Base-by-base conservation (phyloP, 129 eudicot species). In the Gnaphalium uliginosum region DNA sequence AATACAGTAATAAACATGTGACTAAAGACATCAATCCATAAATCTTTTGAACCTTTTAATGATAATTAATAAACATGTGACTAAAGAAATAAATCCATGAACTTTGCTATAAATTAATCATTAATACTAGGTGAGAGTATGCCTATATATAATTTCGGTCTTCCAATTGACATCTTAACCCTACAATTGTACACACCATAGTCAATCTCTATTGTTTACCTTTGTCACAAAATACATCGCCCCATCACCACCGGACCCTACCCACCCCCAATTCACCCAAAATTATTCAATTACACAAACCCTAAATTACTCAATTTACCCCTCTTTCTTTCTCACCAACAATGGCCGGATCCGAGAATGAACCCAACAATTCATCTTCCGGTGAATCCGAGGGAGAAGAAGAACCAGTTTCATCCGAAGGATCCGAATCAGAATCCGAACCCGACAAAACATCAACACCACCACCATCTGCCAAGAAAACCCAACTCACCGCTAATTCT, bases 321-420 rank as follows among this genome's bases (percentile, higher is more conserved):
- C 2, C 7, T 15, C 62, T 72, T 15, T 33, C 71, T 19, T 6
- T 35, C 69, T 53, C 61, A 29, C 17, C 59, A 41, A 32, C 79
- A 70, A 83, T 83, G 87, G 87, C 87, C 56, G 67, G 50, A 78
- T 35, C 71, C 62, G 82, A 72, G 57, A 43, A 61, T 21, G 74
- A 83, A 50, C 65, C 74, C 26, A 32, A 76, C 69, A 65, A 83
- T 75, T 79, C 87, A 51, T 70, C 81, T 8, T 68, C 80, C 62
- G 84, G 65, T 4, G 82, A 76, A 39, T 81, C 76, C 30, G 74
- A 68, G 21, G 85, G 76, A 53, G 81, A 75, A 3, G 22, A 26
- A 29, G 69, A 30, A 3, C 53, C 17, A 64, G 11, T 15, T 4
- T 54, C 80, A 17, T 71, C 85, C 4, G 74, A 76, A 68, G 70